These are phyloP conservation scores for Hyaloscypha bicolor DNA, from an alignment of 495 filamentous ascomycete species.

Conservation along the genomic window DNA sequence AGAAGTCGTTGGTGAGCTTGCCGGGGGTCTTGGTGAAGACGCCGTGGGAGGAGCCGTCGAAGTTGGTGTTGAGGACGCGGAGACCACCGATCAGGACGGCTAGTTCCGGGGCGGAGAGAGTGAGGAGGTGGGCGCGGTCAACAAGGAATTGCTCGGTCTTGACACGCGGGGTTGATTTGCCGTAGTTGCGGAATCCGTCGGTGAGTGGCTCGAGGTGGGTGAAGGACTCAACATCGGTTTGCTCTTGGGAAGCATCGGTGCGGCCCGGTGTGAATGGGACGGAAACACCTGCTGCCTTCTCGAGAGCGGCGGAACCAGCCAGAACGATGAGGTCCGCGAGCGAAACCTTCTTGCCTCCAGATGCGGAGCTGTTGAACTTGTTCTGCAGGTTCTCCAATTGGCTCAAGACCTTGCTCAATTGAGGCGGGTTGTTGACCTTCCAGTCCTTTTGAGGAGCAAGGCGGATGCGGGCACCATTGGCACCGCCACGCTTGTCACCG, in stretches of 20 bases:
- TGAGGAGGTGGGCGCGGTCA: conserved; percentile 68
- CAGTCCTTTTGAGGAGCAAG: conserved; percentile 69
- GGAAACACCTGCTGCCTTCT: conserved; percentile 59
- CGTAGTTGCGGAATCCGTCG: conserved; percentile 79
- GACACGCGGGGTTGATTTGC: conserved; percentile 57
- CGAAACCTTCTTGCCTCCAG: conserved; percentile 65
- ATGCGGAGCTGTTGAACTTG: conserved; percentile 52
- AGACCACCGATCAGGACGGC: conserved; percentile 69
- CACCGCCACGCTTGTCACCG: conserved; percentile 74
- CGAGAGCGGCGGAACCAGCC: conserved; percentile 67
- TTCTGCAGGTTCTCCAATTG: conserved; percentile 63
- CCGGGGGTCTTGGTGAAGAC: conserved; percentile 66
- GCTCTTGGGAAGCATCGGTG: conserved; percentile 56
- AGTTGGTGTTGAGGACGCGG: conserved; percentile 66
- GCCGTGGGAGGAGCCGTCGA: conserved; percentile 61
- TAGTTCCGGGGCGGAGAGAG: conserved; percentile 67
- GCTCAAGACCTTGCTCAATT: conserved; percentile 57
- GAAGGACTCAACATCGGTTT: conserved; percentile 67
- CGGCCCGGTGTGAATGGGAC: conserved; percentile 53
- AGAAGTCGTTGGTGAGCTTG: conserved; percentile 73
- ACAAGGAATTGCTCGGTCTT: conserved; percentile 66
- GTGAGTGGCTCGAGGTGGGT: conserved; percentile 59
- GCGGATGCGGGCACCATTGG: conserved; percentile 73
- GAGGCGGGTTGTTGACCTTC: conserved; percentile 66
- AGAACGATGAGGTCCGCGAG: conserved; percentile 74